Evolutionary conservation across 2,329 filamentous ascomycete species (phyloP).

Genomic region (Cladosporium sp.): DNA sequence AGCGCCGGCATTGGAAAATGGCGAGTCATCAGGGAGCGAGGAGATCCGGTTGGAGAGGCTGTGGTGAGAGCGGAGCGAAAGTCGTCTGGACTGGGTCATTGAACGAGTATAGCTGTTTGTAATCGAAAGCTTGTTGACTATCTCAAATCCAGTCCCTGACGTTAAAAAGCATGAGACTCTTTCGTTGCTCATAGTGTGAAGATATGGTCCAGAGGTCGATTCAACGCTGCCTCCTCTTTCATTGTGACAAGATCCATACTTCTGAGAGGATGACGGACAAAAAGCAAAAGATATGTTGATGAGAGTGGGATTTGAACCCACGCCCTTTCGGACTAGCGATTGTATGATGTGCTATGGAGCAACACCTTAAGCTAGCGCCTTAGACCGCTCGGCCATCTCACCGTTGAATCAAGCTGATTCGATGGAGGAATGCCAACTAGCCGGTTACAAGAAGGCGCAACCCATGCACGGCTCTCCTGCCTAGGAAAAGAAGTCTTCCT

Average conservation of each 20-base stretch:
- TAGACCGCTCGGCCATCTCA: constrained; percentile 23
- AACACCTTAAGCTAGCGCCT: constrained; percentile 21
- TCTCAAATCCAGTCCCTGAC: background rate
- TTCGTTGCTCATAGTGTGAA: background rate
- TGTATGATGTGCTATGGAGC: background rate
- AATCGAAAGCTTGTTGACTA: background rate
- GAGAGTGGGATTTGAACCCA: constrained; percentile 22
- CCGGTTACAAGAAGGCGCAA: background rate
- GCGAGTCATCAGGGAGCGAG: constrained; percentile 65
- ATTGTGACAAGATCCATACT: too few species aligned
- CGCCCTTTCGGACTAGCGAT: constrained; percentile 32
- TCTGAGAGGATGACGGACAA: background rate
- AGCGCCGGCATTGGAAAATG: constrained; percentile 71
- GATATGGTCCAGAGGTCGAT: background rate
- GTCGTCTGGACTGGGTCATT: background rate
- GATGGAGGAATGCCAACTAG: background rate
- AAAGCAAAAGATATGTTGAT: constrained; percentile 21
- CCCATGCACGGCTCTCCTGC: background rate
- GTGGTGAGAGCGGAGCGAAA: constrained; percentile 50
- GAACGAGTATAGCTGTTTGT: background rate
- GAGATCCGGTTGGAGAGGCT: constrained; percentile 69
- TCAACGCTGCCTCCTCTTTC: too few species aligned
- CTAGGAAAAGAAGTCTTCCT: too few species aligned
- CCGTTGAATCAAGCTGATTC: constrained; percentile 10
- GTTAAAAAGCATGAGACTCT: background rate